Percentiles rank a stretch among this genome's conserved stretches.
Evolutionary conservation across 1,284 basidiomycete genomes (phyloP).

Genomic region (Leccinum pallidistipes): DNA sequence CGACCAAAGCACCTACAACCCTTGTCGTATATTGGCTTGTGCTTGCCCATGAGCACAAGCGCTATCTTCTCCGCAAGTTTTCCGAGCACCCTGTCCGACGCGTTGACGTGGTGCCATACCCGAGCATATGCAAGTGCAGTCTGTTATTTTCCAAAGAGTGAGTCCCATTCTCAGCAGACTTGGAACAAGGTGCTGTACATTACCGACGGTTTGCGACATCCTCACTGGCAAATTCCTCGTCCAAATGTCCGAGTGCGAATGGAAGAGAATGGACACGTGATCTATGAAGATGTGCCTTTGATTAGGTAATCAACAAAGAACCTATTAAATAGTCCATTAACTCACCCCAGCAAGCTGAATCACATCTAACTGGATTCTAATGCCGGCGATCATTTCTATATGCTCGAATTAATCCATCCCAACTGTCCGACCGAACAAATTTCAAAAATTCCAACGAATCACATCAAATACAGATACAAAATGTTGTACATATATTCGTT

Average conservation of each 20-base stretch:
- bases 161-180: neutral
- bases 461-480: conserved; percentile 2
- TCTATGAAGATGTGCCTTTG: neutral
- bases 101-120: conserved; percentile 96
- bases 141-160: conserved; percentile 41
- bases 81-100: conserved; percentile 88
- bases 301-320: neutral
- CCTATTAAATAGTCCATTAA: too few species aligned
- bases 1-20: too few species aligned
- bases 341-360: too few species aligned
- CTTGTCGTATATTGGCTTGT: conserved; percentile 95
- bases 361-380: too few species aligned
- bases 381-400: neutral
- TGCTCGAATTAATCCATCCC: neutral
- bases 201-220: conserved; percentile 68
- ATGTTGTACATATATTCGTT: neutral
- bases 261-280: conserved; percentile 1
- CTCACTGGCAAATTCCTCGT: neutral
- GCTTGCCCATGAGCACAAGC: conserved; percentile 96
- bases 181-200: conserved; percentile 42
- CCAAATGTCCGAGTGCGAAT: neutral
- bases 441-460: neutral
- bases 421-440: neutral
- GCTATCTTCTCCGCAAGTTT: conserved; percentile 94
- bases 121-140: conserved; percentile 91